A percentile compares a stretch with the other conserved stretches of the same genome.
Evolutionary conservation across 805 yeast species (phyloP).

Genomic region (Candida maris): DNA sequence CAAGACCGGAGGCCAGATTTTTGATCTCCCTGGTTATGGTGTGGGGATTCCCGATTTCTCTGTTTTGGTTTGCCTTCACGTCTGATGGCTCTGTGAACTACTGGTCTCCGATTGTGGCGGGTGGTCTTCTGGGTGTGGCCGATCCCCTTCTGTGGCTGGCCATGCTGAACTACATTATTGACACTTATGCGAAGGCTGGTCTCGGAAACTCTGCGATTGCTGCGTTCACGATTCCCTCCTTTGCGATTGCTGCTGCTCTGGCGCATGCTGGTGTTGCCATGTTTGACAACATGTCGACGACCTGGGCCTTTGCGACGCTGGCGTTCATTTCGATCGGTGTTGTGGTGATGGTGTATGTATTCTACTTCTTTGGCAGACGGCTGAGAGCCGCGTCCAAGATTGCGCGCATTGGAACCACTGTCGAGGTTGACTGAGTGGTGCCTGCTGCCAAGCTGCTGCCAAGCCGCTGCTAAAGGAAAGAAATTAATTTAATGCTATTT

Average conservation of each 20-base stretch:
- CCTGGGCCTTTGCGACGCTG: conserved; percentile 33
- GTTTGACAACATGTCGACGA: conserved; percentile 35
- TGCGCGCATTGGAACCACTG: conserved; percentile 21
- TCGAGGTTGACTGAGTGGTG: not conserved
- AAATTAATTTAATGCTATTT: not conserved
- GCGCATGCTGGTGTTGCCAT: conserved; percentile 38
- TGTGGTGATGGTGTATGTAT: conserved; percentile 31
- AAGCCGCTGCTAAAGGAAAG: not conserved
- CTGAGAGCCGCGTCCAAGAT: conserved; percentile 30
- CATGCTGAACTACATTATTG: conserved; percentile 34
- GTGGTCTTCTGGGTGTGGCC: conserved; percentile 29
- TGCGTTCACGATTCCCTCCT: conserved; percentile 36
- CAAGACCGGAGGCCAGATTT: conserved; percentile 35
- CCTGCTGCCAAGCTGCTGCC: not conserved
- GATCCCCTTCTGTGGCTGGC: conserved; percentile 36
- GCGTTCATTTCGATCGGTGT: conserved; percentile 32
- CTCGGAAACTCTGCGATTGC: conserved; percentile 34
- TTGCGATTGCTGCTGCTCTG: conserved; percentile 33
- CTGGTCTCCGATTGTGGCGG: conserved; percentile 36
- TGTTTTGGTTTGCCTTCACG: conserved; percentile 35
- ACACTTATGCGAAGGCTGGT: conserved; percentile 33
- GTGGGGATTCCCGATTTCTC: conserved; percentile 36
- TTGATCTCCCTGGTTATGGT: conserved; percentile 30
- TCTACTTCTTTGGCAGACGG: conserved; percentile 33
- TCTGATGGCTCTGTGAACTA: conserved; percentile 29